Evolutionary conservation across 2,329 filamentous ascomycete species (phyloP).

Genomic region (Claviceps digitariae): DNA sequence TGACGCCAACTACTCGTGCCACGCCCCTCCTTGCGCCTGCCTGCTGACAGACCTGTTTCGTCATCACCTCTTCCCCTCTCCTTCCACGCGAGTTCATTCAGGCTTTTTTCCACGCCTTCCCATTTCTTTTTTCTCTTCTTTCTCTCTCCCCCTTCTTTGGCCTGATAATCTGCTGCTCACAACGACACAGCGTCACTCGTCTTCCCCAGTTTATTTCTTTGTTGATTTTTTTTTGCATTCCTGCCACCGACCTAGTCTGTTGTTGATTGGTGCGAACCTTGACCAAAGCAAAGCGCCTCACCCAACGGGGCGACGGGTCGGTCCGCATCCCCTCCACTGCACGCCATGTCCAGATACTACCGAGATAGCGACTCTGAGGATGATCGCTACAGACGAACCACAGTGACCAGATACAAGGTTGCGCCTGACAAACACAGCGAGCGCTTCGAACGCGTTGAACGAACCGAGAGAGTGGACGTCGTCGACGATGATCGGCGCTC

Average conservation of each 20-base stretch:
- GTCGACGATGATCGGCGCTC: slow-evolving; percentile 33
- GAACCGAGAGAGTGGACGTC: slow-evolving; percentile 25
- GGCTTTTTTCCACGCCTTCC: neutral
- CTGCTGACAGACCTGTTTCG: slow-evolving; percentile 4
- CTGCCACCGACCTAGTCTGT: neutral
- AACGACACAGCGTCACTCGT: neutral
- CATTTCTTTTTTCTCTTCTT: neutral
- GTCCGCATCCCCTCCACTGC: slow-evolving; percentile 9
- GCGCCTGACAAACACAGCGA: slow-evolving; percentile 26
- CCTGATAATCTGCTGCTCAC: neutral
- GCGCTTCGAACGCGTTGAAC: slow-evolving; percentile 25
- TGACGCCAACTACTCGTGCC: too few relatives aligned
- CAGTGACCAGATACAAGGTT: slow-evolving; percentile 41
- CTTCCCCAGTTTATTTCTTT: neutral
- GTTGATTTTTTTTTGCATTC: neutral
- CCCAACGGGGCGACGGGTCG: slow-evolving; percentile 5
- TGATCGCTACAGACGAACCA: slow-evolving; percentile 31
- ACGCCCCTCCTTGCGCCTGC: neutral
- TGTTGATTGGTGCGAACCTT: slow-evolving; percentile 2
- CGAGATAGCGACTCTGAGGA: slow-evolving; percentile 28
- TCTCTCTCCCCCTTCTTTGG: neutral
- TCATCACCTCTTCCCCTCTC: slow-evolving; percentile 3
- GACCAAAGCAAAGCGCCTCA: slow-evolving; percentile 3
- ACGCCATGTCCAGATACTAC: slow-evolving; percentile 20
- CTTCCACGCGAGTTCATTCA: neutral